phyloP scores from a whole-genome alignment of 805 yeast genomes.

The Gaillardinia entomophila region DNA sequence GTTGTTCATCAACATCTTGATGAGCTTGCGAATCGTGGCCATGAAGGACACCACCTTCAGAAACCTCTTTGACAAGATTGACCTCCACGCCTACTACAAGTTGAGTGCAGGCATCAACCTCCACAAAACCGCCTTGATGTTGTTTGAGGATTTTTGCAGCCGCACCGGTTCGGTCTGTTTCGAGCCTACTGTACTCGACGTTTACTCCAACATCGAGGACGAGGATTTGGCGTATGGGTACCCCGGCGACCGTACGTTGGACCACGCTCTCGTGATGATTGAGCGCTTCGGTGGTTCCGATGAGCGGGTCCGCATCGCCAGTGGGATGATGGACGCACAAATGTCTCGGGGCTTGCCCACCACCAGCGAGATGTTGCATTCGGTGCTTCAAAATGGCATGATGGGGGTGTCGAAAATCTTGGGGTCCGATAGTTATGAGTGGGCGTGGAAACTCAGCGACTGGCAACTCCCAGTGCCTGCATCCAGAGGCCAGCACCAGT shows the following conservation, averaged over 20 bases:
- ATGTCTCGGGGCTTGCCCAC: slow-evolving; percentile 6
- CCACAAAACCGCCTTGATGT: slow-evolving; percentile 40
- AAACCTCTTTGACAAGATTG: slow-evolving; percentile 22
- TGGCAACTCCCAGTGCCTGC: slow-evolving; percentile 66
- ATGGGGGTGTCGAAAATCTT: slow-evolving; percentile 34
- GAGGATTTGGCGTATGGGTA: slow-evolving; percentile 61
- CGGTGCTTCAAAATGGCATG: slow-evolving; percentile 48
- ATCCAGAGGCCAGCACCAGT: slow-evolving; percentile 35
- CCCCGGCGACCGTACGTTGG: slow-evolving; percentile 51
- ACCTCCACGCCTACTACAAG: slow-evolving; percentile 17
- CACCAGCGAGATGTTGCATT: slow-evolving; percentile 17
- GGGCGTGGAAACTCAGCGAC: slow-evolving; percentile 70
- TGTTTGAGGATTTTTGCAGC: slow-evolving; percentile 39
- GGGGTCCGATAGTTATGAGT: slow-evolving; percentile 37
- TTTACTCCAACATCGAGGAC: slow-evolving; percentile 55
- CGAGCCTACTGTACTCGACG: slow-evolving; percentile 13
- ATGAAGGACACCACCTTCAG: slow-evolving; percentile 21
- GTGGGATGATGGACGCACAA: slow-evolving; percentile 51
- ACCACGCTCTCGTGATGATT: slow-evolving; percentile 43
- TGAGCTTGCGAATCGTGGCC: slow-evolving; percentile 38
- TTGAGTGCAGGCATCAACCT: slow-evolving; percentile 26
- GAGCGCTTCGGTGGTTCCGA: slow-evolving; percentile 19
- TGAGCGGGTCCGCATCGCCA: slow-evolving; percentile 45
- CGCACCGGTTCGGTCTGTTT: slow-evolving; percentile 8
- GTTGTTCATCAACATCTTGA: slow-evolving; percentile 14